A percentile compares a stretch with the other conserved stretches of the same genome.
Conservation (phyloP, 768 basidiomycete species). For the Calocera cornea region DNA sequence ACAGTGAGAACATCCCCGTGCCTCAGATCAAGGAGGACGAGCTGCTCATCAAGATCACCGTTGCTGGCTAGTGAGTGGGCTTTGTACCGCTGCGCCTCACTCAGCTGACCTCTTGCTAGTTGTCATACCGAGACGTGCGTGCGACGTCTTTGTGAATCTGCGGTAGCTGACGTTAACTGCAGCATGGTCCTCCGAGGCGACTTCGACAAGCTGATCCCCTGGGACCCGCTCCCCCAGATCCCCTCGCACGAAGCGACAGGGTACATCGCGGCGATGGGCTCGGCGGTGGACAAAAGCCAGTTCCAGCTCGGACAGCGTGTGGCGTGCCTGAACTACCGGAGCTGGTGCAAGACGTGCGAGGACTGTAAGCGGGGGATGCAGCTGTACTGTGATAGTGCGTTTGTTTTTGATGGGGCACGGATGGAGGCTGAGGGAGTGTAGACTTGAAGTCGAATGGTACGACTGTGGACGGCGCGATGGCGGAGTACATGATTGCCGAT, state of each 20-base stretch:
- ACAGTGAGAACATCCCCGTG: conserved; percentile 5
- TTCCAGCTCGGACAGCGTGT: conserved; percentile 4
- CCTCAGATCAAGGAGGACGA: conserved; percentile 4
- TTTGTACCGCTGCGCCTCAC: background rate
- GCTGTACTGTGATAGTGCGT: conserved; percentile 5
- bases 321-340: background rate
- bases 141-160: background rate
- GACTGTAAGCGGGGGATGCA: conserved; percentile 2
- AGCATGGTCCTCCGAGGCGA: conserved; percentile 4
- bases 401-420: background rate
- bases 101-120: background rate
- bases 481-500: conserved; percentile 9
- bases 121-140: background rate
- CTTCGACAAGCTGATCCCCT: background rate
- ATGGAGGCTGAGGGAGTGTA: background rate
- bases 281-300: background rate
- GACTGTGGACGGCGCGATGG: conserved; percentile 8
- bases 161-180: background rate
- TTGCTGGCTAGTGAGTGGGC: conserved; percentile 9
- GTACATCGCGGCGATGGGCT: conserved; percentile 7
- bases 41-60: conserved; percentile 6
- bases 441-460: conserved; percentile 1
- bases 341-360: background rate
- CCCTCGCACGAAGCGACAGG: conserved; percentile 9
- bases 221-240: conserved; percentile 1